phyloP scores from a whole-genome alignment of 2,329 filamentous ascomycete genomes.

The Blumeria hordei region DNA sequence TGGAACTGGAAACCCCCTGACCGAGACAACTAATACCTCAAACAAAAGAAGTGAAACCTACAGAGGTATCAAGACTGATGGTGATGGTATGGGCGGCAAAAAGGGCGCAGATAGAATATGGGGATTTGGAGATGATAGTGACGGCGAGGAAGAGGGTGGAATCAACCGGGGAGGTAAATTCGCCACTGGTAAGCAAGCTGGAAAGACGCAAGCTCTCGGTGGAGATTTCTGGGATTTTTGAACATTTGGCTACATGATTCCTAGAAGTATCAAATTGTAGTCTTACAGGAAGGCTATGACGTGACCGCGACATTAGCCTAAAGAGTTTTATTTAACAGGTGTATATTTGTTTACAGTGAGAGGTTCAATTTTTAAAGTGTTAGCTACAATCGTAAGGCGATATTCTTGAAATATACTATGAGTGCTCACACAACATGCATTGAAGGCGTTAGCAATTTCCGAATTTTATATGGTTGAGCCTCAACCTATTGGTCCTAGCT shows the following conservation, averaged over 20 bases:
- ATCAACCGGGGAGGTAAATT: constrained; percentile 10
- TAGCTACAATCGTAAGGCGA: no score
- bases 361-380: no score
- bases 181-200: constrained; percentile 10
- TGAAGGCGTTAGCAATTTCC: no score
- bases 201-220: constrained; percentile 11
- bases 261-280: no score
- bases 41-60: constrained; percentile 7
- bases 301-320: no score
- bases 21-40: constrained; percentile 10
- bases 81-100: constrained; percentile 24
- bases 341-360: no score
- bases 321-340: no score
- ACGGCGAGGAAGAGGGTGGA: constrained; percentile 17
- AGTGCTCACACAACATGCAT: no score
- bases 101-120: constrained; percentile 20
- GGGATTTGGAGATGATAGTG: constrained; percentile 29
- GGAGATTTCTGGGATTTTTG: constrained; percentile 18
- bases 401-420: no score
- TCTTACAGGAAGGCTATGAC: no score
- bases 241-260: not conserved
- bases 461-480: no score
- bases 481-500: no score
- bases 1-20: constrained; percentile 6
- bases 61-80: constrained; percentile 14